Evolutionary conservation across 1,139 yeast genomes (phyloP), one percentile per base, ranked within the genome.

Genomic region (Suhomyces panamericanus): DNA sequence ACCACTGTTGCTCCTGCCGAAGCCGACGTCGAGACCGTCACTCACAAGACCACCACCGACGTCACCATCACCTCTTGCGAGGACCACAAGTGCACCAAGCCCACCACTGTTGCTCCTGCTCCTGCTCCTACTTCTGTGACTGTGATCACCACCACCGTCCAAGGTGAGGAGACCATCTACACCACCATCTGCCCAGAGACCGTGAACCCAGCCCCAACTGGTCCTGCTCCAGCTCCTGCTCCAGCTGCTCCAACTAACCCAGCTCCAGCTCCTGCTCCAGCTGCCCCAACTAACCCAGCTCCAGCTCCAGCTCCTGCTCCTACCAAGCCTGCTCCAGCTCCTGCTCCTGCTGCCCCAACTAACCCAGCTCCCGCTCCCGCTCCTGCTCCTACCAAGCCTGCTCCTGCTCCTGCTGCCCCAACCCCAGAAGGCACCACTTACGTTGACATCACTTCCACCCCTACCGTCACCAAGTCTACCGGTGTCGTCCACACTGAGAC

Each of bases 131-230:
- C 17, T 17, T 17, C 54, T 28, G 49, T 45, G 48, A 57, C 72
- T 30, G 59, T 67, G 35, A 70, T 73, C 44, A 71, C 78, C 47
- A 70, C 78, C 46, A 74, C 80, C 36, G 65, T 66, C 33, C 56
- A 66, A 40, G 80, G 77, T 44, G 66, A 65, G 35, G 64, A 59
- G 44, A 77, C 81, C 37, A 59, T 60, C 35, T 75, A 71, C 69
- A 74, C 81, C 52, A 77, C 83, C 43, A 63, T 70, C 62, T 77
- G 81, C 50, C 80, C 79, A 48, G 59, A 62, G 44, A 57, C 66
- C 48, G 61, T 56, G 41, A 20, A 26, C 29, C 17, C 17, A 6
- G 46, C 51, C 32, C 46, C 57, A 49, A 17, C 20, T 6, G 6
- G 6, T 6, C 20, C 20, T 4, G 20, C 20, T 17, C 20, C 20